Percentiles rank a stretch among this genome's conserved stretches.
Evolutionary conservation across 108 stramenopile genomes (phyloP).

Genomic region (Pseudonitzschia multistriata): DNA sequence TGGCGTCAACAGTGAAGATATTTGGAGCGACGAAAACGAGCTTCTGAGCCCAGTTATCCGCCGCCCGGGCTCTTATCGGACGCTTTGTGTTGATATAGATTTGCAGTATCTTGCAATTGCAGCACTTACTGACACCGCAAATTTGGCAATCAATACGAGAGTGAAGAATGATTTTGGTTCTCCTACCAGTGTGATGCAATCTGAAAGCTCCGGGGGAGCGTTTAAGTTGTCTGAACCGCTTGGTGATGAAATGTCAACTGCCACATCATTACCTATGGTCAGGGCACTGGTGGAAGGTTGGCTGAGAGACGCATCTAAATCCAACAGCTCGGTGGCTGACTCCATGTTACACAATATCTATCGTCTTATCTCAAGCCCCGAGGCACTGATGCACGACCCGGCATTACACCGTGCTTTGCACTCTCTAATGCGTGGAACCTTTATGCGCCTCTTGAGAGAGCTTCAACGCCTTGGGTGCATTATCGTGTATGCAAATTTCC

Average conservation of each 20-base stretch:
- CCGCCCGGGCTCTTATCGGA: conserved; percentile 87
- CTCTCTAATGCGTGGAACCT: conserved; percentile 87
- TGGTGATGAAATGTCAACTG: conserved; percentile 86
- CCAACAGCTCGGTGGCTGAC: conserved; percentile 76
- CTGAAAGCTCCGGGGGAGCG: conserved; percentile 5
- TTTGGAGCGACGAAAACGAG: conserved; percentile 84
- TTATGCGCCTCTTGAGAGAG: conserved; percentile 85
- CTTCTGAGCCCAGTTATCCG: conserved; percentile 77
- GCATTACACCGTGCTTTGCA: conserved; percentile 90
- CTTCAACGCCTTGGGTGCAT: conserved; percentile 92
- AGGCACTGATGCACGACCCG: conserved; percentile 90
- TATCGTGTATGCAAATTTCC: conserved; percentile 91
- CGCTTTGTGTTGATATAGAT: conserved; percentile 92
- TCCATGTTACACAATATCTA: conserved; percentile 88
- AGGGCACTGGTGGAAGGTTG: conserved; percentile 81
- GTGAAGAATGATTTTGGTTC: conserved; percentile 32
- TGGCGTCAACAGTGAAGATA: conserved; percentile 43
- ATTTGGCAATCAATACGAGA: conserved; percentile 4
- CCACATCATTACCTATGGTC: conserved; percentile 73
- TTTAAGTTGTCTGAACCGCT: conserved; percentile 48
- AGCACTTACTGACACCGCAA: conserved; percentile 62
- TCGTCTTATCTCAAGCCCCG: conserved; percentile 85
- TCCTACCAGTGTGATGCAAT: conserved; percentile 41
- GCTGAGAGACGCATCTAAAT: conserved; percentile 80
- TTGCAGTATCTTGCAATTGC: conserved; percentile 91